Conservation (phyloP, 2,329 filamentous ascomycete species). For the Xylariaceae sp. region DNA sequence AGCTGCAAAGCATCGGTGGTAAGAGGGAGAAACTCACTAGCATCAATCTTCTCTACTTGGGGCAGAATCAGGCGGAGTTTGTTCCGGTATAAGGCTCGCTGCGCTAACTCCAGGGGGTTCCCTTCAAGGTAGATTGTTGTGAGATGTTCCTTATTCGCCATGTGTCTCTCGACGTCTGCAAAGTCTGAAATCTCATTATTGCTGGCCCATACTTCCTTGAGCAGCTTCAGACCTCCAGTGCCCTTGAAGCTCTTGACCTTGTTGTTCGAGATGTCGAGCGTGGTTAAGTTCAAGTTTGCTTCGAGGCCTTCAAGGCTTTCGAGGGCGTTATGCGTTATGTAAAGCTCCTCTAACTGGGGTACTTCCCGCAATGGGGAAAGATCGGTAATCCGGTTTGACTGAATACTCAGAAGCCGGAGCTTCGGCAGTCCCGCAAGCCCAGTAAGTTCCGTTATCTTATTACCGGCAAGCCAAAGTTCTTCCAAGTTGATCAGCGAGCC, state of each 20-base stretch:
- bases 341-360: conserved; percentile 80
- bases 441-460: conserved; percentile 83
- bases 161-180: conserved; percentile 70
- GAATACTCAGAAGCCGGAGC: conserved; percentile 84
- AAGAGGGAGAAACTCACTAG: conserved; percentile 63
- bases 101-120: conserved; percentile 77
- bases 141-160: conserved; percentile 74
- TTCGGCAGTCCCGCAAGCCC: conserved; percentile 72
- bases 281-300: conserved; percentile 60
- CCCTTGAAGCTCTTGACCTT: conserved; percentile 71
- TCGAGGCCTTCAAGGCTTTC: conserved; percentile 71
- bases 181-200: conserved; percentile 81
- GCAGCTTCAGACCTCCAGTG: conserved; percentile 60
- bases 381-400: conserved; percentile 84
- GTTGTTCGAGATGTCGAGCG: conserved; percentile 89
- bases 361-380: conserved; percentile 72
- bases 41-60: conserved; percentile 89
- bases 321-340: conserved; percentile 92
- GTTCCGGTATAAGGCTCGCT: conserved; percentile 85
- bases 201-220: conserved; percentile 93
- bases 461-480: conserved; percentile 92
- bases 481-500: conserved; percentile 73
- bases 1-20: neutral
- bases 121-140: conserved; percentile 96
- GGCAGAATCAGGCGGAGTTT: conserved; percentile 86